phyloP scores from a whole-genome alignment of 805 yeast species.

The Saccharomycopsis sp. region DNA sequence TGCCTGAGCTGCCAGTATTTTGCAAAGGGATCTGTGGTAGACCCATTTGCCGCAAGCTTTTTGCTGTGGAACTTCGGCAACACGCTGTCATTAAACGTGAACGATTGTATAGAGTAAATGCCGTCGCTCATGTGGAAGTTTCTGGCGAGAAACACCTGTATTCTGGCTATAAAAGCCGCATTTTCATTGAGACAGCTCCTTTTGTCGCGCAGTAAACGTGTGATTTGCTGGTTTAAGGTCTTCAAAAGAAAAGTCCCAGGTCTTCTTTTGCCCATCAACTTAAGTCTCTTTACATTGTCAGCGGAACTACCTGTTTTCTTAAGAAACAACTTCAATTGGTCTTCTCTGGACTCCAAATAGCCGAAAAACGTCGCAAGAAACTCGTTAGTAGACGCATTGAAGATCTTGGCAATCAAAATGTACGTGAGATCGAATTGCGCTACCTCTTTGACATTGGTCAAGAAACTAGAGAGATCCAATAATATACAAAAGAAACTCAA shows the following conservation, averaged over 20 bases:
- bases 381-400: conserved; percentile 2
- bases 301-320: background rate
- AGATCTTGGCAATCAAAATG: conserved; percentile 11
- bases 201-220: background rate
- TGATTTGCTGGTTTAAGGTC: conserved; percentile 1
- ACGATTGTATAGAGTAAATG: background rate
- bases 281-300: background rate
- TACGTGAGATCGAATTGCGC: conserved; percentile 16
- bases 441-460: conserved; percentile 12
- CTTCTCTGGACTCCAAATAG: conserved; percentile 15
- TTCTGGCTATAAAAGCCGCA: background rate
- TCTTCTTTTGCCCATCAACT: conserved; percentile 11
- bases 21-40: background rate
- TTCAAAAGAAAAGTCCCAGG: conserved; percentile 13
- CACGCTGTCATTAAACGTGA: conserved; percentile 6
- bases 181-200: conserved; percentile 1
- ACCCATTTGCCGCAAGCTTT: background rate
- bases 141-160: conserved; percentile 5
- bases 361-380: conserved; percentile 12
- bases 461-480: conserved; percentile 14
- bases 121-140: conserved; percentile 10
- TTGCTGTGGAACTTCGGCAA: background rate
- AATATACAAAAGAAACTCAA: conserved; percentile 7
- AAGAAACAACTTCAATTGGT: background rate
- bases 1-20: conserved; percentile 4